Evolutionary conservation across 768 basidiomycete genomes (phyloP), one percentile per base, ranked within the genome.

Genomic region (Trametes sanguinea): DNA sequence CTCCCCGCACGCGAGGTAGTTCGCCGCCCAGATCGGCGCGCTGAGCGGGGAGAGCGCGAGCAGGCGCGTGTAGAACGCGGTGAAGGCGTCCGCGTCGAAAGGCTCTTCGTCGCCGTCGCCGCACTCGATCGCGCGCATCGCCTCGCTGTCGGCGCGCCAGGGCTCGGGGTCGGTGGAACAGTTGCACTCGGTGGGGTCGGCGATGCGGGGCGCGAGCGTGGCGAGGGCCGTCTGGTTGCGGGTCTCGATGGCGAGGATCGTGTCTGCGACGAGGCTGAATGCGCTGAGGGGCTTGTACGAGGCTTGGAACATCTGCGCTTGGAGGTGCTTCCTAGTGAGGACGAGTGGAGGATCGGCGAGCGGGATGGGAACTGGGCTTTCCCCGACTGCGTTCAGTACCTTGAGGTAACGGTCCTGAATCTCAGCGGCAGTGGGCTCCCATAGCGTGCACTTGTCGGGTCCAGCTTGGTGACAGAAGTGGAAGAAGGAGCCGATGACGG

Each of bases 391-490:
- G 16, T 51, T 16, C 5, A 65, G 42, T 30, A 61, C 37, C 1
- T 51, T 30, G 35, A 51, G 35, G 35, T 68, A 65, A n/a, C 71
- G 70, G 1, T 54, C 62, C 11, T 63, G 43, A 33, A 74, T 65
- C 30, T 48, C 30, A 6, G 56, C 65, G 2, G 68, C 51, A 29
- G 65, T 67, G 0, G 66, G 16, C 48, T 71, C 72, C 57, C 68
- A 67, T 13, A 75, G 58, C 1, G 68, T 55, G 51, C 74, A 75
- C 16, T 51, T 44, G n/a, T 54, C 39, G 0, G 69, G 67, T 2
- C 71, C 71, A 10, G 72, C 73, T 2, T 64, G 35, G 32, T 65
- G 55, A 62, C 69, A 74, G 54, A 66, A 62, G 1, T 39, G 45
- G 51, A 54, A 59, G 17, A 72, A 48, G 0, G 57, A 59, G 16